Evolutionary conservation across 2,329 filamentous ascomycete genomes (phyloP).

Genomic region (Zopfia rhizophila): DNA sequence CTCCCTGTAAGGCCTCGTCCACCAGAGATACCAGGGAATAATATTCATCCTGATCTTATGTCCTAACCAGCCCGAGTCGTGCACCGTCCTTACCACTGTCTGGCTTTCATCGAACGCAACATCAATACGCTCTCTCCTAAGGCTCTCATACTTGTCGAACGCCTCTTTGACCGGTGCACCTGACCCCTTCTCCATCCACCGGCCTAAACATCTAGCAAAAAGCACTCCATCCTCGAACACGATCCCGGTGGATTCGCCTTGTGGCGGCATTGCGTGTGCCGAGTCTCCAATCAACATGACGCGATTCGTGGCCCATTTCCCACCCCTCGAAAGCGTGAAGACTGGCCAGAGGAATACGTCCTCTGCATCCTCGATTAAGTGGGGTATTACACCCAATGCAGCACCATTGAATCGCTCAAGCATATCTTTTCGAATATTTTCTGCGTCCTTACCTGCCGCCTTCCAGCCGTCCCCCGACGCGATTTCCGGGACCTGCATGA

Average conservation of each 20-base stretch:
- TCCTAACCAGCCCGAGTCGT: constrained; percentile 57
- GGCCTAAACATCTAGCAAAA: constrained; percentile 56
- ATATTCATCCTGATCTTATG: constrained; percentile 58
- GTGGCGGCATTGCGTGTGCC: constrained; percentile 63
- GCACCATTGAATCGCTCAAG: constrained; percentile 53
- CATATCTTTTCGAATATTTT: constrained; percentile 55
- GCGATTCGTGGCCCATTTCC: constrained; percentile 57
- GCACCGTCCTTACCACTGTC: constrained; percentile 57
- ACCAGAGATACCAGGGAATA: constrained; percentile 61
- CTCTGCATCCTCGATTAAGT: constrained; percentile 54
- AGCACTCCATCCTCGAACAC: constrained; percentile 64
- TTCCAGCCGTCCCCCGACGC: constrained; percentile 59
- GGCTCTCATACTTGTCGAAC: constrained; percentile 59
- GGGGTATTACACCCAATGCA: constrained; percentile 47
- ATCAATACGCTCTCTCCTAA: constrained; percentile 58
- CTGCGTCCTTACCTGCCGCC: constrained; percentile 54
- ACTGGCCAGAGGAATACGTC: constrained; percentile 60
- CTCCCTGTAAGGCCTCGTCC: constrained; percentile 52
- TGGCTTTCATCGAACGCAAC: constrained; percentile 59
- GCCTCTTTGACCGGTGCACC: constrained; percentile 54
- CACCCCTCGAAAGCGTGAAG: constrained; percentile 56
- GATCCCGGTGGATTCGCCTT: constrained; percentile 62
- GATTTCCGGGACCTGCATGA: constrained; percentile 57
- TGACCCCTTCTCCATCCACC: constrained; percentile 54
- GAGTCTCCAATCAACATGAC: constrained; percentile 59